Evolutionary conservation across 345 rosid genomes (phyloP), one percentile per base, ranked within the genome.

Genomic region (Raphanus sativus): DNA sequence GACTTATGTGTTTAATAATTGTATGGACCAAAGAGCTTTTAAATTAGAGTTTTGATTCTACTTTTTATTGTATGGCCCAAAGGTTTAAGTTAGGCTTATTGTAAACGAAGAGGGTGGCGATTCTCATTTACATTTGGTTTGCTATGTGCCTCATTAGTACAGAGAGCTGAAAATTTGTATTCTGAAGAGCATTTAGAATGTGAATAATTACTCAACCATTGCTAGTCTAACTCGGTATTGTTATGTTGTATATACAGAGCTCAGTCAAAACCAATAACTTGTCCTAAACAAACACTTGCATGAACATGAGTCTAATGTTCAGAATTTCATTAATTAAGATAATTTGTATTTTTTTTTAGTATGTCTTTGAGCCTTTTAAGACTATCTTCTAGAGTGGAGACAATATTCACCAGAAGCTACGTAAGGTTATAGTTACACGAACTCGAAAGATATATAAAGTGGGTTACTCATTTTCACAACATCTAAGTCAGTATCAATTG

Each of bases 221-320:
- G 67, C 16, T 69, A 11, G 11, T 28, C 40, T 79, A 30, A 74
- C 59, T 32, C 1, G 32, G 32, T 63, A 6, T 56, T 71, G 64
- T 59, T 48, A 9, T 33, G 62, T 65, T 68, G 50, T 56, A 30
- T 65, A 64, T 82, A 9, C 72, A 91, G 92, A 81, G 81, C 89
- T 81, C 89, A 81, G 69, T 84, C 90, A 21, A 89, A 91, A 54
- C 87, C 90, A 38, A 86, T 91, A 78, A 83, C 87, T 30, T 89
- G 97, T 74, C 92, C 87, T 54, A 89, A 85, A 77, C 92, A 94
- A 36, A 91, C 89, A 62, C 74, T 89, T 80, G 85, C 85, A 45
- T 12, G 15, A 45, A 4, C 26, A 25, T 5, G 55, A 12, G 32
- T 30, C 4, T 11, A 6, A 48, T 50, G 60, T 28, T 67, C 62